Evolutionary conservation across 164 flowering plant species (phyloP).

Genomic region (Vitis rotundifolia): DNA sequence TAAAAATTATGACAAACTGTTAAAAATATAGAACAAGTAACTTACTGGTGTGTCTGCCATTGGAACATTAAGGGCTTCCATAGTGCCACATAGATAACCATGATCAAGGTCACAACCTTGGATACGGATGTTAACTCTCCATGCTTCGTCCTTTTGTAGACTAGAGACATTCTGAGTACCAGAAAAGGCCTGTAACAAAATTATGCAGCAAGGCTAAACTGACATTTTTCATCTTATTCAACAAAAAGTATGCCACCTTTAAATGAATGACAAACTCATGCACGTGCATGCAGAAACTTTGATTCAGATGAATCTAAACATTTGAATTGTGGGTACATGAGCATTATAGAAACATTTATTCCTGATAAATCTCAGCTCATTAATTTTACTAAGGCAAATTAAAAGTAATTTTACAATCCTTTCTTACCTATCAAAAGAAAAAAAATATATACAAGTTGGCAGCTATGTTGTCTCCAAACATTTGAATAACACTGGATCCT

Average conservation of each 20-base stretch:
- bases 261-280: background rate
- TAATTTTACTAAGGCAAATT: background rate
- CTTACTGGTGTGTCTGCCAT: conserved; percentile 97
- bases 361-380: background rate
- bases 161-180: conserved; percentile 97
- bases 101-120: conserved; percentile 92
- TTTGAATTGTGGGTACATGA: too few relatives aligned
- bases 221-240: background rate
- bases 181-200: conserved; percentile 67
- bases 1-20: too few relatives aligned
- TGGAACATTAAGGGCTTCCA: conserved; percentile 99
- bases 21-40: too few relatives aligned
- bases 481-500: too few relatives aligned
- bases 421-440: too few relatives aligned
- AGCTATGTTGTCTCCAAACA: too few relatives aligned
- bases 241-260: background rate
- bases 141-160: conserved; percentile 90
- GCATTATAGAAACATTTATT: too few relatives aligned
- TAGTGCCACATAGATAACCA: conserved; percentile 96
- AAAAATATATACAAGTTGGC: too few relatives aligned
- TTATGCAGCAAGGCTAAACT: background rate
- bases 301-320: background rate
- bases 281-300: background rate
- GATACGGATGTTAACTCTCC: conserved; percentile 96
- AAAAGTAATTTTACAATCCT: background rate